These are phyloP conservation scores for Naganishia cerealis DNA, from an alignment of 1,284 basidiomycete genomes.

Conservation along the genomic window DNA sequence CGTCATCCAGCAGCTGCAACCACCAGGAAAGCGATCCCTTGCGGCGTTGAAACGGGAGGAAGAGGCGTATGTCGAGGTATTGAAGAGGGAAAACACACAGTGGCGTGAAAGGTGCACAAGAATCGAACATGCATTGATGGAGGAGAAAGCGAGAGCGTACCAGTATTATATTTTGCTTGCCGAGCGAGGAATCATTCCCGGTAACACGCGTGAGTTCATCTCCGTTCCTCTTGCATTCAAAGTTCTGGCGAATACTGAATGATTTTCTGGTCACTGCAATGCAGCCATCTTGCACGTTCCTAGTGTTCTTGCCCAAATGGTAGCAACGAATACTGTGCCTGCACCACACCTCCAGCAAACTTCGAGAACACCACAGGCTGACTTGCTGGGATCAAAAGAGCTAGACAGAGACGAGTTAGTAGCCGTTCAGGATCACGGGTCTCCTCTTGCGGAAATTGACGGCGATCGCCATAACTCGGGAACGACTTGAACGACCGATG, in stretches of 20 bases:
- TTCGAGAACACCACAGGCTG: neutral
- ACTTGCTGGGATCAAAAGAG: constrained; percentile 1
- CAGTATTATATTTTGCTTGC: constrained; percentile 15
- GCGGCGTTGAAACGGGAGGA: constrained; percentile 15
- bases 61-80: constrained; percentile 23
- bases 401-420: neutral
- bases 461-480: too few species aligned
- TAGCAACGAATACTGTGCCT: neutral
- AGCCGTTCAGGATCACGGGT: neutral
- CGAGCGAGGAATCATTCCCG: constrained; percentile 14
- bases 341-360: neutral
- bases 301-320: neutral
- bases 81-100: constrained; percentile 20
- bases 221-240: neutral
- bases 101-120: constrained; percentile 21
- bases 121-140: constrained; percentile 22
- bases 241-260: neutral
- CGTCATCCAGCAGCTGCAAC: neutral
- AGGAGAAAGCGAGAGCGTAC: constrained; percentile 22
- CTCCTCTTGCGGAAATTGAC: neutral
- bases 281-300: neutral
- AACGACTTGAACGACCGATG: neutral
- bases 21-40: constrained; percentile 1
- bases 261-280: neutral
- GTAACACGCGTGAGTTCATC: constrained; percentile 4